Base-by-base conservation (phyloP, 73 alveolate genomes). In the Diophrys appendiculata region DNA sequence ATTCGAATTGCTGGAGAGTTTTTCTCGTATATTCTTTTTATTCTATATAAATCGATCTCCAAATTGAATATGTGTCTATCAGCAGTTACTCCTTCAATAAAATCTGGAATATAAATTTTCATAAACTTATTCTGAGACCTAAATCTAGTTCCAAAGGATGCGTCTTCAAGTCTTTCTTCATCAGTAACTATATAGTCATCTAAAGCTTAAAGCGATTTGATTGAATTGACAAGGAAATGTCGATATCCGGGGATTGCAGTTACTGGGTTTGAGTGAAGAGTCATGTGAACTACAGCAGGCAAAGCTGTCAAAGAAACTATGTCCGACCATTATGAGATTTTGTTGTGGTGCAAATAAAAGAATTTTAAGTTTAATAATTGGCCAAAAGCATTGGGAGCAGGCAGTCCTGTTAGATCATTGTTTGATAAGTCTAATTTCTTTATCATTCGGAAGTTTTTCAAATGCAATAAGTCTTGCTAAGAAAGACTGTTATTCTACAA, bases 111-210 rank as follows among this genome's bases (percentile, higher is more conserved):
- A 69, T 86, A 80, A 18, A 86, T 54, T 31, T 78, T 34, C 93
- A 86, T 86, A 67, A 52, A 86, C 28, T 73, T 73, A 67, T 67
- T 64, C 64, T 77, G 74, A 8, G 87, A 84, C 53, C 87, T 78
- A 65, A 72, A 86, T 28, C 93, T 30, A 26, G 65, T 29, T 0
- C 93, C 89, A 65, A 65, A 80, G 68, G 87, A 68, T 24, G 81
- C 89, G 69, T 86, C 93, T 72, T 86, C 93, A 73, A 75, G 69
- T 29, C 93, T 31, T 53, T 86, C 93, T 68, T 86, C 93, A 67
- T 86, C 93, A 24, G 93, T 86, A 1, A 86, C 79, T 0, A 86
- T 72, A 27, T 27, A 86, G 54, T 86, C 82, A 68, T 86, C 93
- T 22, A 86, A 70, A 11, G 93, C 93, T 25, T 33, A 71, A 14